These are phyloP conservation scores for Verbascum thapsus DNA, from an alignment of 257 asterid species.

Conservation along the genomic window DNA sequence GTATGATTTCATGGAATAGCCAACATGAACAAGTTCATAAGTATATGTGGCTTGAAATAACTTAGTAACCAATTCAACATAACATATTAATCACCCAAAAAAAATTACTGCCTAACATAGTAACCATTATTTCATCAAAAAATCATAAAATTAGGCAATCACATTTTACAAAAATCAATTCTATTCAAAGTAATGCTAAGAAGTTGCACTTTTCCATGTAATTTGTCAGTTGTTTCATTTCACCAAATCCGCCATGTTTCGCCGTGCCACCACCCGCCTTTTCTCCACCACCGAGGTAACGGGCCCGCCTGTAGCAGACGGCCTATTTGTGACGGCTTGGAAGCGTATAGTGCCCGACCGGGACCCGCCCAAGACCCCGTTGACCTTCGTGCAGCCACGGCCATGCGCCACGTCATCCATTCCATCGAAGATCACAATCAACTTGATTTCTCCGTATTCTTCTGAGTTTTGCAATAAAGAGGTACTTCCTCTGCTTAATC, in stretches of 20 bases:
- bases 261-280: constrained; percentile 34
- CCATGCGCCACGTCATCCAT: constrained; percentile 40
- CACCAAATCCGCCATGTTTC: constrained; percentile 37
- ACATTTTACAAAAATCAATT: too few relatives aligned
- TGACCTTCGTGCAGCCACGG: constrained; percentile 48
- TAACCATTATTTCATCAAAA: too few relatives aligned
- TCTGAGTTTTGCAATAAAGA: constrained; percentile 45
- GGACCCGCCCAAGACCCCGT: constrained; percentile 62
- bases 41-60: too few relatives aligned
- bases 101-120: too few relatives aligned
- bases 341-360: constrained; percentile 43
- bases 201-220: not conserved
- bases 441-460: constrained; percentile 46
- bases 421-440: constrained; percentile 51
- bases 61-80: too few relatives aligned
- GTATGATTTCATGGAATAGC: too few relatives aligned
- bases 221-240: not conserved
- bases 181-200: not conserved
- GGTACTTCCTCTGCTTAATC: constrained; percentile 32
- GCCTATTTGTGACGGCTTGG: constrained; percentile 53
- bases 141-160: too few relatives aligned
- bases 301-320: constrained; percentile 41
- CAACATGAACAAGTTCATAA: too few relatives aligned
- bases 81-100: too few relatives aligned
- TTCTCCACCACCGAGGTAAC: constrained; percentile 42